Base-by-base conservation (phyloP, 306 rosid species). In the Citrullus colocynthis region DNA sequence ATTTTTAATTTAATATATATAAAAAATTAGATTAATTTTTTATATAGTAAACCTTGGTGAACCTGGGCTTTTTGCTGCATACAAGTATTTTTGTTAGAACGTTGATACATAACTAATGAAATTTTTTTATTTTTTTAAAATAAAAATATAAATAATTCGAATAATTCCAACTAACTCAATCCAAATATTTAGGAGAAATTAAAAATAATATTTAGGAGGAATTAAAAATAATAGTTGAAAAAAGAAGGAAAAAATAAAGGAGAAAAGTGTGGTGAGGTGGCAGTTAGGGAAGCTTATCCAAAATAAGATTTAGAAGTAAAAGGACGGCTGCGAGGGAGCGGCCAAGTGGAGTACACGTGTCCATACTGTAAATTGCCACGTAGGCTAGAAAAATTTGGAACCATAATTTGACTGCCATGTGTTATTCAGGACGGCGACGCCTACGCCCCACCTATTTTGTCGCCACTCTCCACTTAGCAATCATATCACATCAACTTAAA, bases 291-390 rank as follows among this genome's bases (percentile, higher is more conserved):
- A 24, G 13, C 41, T 71, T 71, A 71, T 71, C 76, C 76, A 45
- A 71, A 71, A 45, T 2, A 11, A 28, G 76, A 71, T 71, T 24
- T 71, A 13, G 76, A 6, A 24, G 39, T 13, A 48, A 18, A 71
- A 48, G 76, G 58, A 59, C 41, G 76, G 76, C 76, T 12, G 51
- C 11, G 42, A 71, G 21, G 13, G 7, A 24, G 76, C 7, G 58
- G 76, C 76, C 76, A 71, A 71, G 58, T 71, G 76, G 76, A 71
- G 0, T 48, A 71, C 76, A 71, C 76, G 58, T 71, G 76, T 48
- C 76, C 0, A 1, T 0, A 1, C 0, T 0, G 0, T 0, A 21
- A 71, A 6, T 7, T 1, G 39, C 76, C 76, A 71, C 76, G 58
- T 48, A 10, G 0, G 0, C 1, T 5, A 20, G 1, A 0, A 5